Evolutionary conservation across 2,329 filamentous ascomycete species (phyloP).

Genomic region (Colletotrichum tofieldiae): DNA sequence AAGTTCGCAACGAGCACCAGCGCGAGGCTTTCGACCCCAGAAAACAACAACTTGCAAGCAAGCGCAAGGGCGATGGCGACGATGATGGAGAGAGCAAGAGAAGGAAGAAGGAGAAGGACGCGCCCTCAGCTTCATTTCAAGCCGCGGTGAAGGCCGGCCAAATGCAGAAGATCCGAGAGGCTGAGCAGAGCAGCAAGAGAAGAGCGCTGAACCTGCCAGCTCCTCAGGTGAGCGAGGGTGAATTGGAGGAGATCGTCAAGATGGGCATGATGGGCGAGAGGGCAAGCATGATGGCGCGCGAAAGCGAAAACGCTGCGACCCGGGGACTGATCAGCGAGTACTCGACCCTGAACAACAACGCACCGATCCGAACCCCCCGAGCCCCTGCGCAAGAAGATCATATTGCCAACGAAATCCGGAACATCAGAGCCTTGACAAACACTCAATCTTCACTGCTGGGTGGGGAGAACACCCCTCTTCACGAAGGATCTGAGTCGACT

Average conservation of each 20-base stretch:
- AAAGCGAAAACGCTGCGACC: conserved; percentile 88
- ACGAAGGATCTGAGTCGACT: conserved; percentile 86
- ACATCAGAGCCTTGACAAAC: conserved; percentile 91
- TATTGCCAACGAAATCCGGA: conserved; percentile 96
- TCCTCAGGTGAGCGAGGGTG: conserved; percentile 92
- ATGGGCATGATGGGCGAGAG: conserved; percentile 96
- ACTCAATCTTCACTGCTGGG: conserved; percentile 95
- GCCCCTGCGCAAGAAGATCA: conserved; percentile 94
- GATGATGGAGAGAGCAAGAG: conserved; percentile 87
- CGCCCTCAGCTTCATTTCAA: conserved; percentile 83
- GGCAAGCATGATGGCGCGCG: conserved; percentile 81
- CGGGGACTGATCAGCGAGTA: conserved; percentile 91
- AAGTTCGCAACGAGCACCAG: conserved; percentile 84
- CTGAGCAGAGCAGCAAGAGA: conserved; percentile 96
- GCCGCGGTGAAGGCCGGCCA: conserved; percentile 95
- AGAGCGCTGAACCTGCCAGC: conserved; percentile 85
- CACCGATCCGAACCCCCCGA: conserved; percentile 92
- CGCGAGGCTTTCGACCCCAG: conserved; percentile 90
- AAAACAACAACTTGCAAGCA: conserved; percentile 91
- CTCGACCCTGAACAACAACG: conserved; percentile 82
- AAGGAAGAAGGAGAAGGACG: conserved; percentile 86
- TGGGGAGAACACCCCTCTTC: conserved; percentile 92
- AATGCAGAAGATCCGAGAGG: conserved; percentile 94
- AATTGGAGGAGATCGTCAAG: conserved; percentile 98
- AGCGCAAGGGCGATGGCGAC: conserved; percentile 93